A percentile compares a stretch with the other conserved stretches of the same genome.
phyloP scores from a whole-genome alignment of 192 early-diverging fungal genomes.

The Paraglomus brasilianum region DNA sequence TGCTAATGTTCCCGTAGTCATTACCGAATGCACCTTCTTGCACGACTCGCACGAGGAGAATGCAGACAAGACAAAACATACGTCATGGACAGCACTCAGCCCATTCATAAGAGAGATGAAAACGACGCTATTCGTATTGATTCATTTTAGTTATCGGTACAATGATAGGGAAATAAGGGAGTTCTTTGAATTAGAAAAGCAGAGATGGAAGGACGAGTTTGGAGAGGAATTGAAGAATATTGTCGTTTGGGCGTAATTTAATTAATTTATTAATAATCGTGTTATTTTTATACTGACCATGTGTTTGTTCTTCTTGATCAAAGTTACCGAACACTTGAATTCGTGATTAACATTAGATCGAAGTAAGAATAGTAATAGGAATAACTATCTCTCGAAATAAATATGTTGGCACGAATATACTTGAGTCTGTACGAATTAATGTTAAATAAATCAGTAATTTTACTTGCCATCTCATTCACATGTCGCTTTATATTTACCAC shows the following conservation, averaged over 20 bases:
- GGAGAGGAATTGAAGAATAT: background rate
- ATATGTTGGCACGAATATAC: too few species aligned
- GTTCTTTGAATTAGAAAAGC: constrained; percentile 1
- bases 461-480: too few species aligned
- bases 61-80: constrained; percentile 7
- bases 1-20: background rate
- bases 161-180: background rate
- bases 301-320: too few species aligned
- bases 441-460: too few species aligned
- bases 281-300: too few species aligned
- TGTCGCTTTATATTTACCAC: too few species aligned
- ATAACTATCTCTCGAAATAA: too few species aligned
- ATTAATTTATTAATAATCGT: too few species aligned
- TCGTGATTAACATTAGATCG: too few species aligned
- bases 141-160: background rate
- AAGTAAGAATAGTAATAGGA: too few species aligned
- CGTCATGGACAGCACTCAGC: background rate
- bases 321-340: too few species aligned
- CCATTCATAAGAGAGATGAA: background rate
- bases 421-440: too few species aligned
- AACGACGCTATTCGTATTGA: background rate
- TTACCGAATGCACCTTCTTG: constrained; percentile 10
- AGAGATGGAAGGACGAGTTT: background rate
- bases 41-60: background rate
- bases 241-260: background rate